A percentile compares a stretch with the other conserved stretches of the same genome.
Evolutionary conservation across 768 basidiomycete genomes (phyloP).

Genomic region (Tricholoma sp.): DNA sequence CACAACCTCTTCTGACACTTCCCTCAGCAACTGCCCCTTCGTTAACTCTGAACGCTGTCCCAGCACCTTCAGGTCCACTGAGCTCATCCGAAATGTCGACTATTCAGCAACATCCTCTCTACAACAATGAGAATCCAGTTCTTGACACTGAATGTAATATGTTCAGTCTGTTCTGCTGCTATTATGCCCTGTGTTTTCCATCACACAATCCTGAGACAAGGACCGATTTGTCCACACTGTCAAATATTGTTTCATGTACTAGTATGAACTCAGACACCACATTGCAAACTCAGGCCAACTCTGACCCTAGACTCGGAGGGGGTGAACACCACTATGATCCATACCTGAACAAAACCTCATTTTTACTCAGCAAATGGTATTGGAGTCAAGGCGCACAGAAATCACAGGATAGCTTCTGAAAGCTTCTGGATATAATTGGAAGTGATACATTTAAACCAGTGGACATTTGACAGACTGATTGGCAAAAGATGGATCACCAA

Average conservation of each 20-base stretch:
- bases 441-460: background rate
- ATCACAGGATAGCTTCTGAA: conserved; percentile 3
- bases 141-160: background rate
- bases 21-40: background rate
- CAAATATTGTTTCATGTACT: too few relatives aligned
- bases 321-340: too few relatives aligned
- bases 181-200: background rate
- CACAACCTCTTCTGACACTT: background rate
- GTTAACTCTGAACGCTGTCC: background rate
- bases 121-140: background rate
- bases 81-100: background rate
- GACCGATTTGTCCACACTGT: background rate
- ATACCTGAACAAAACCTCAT: too few relatives aligned
- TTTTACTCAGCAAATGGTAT: too few relatives aligned
- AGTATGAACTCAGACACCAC: too few relatives aligned
- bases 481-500: conserved; percentile 5
- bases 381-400: conserved; percentile 5
- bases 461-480: conserved; percentile 8
- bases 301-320: too few relatives aligned
- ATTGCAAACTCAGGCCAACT: too few relatives aligned
- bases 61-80: background rate
- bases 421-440: conserved; percentile 2
- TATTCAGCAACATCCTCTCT: background rate
- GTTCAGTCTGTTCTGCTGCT: background rate
- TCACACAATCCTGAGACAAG: background rate